Evolutionary conservation across 495 filamentous ascomycete species (phyloP), one percentile per base, ranked within the genome.

Genomic region (Aspergillus wentii): DNA sequence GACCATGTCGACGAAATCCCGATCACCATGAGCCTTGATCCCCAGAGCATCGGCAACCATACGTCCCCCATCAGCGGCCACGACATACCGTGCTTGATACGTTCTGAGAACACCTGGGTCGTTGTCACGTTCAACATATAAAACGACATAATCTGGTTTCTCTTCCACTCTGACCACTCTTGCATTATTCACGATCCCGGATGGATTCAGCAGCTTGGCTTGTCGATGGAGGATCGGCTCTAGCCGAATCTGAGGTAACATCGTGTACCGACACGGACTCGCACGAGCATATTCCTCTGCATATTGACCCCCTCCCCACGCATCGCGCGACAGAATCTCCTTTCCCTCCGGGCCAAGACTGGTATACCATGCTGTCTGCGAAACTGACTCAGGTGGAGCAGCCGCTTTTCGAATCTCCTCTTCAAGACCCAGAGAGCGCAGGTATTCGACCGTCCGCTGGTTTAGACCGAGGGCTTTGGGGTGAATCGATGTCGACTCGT

Each of bases 401-500:
- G 31, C 27, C 16, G 39, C 32, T 3, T 41, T 17, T 30, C 35
- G 22, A 2, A 46, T 41, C 16, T 34, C 25, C 3, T 41, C 22
- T 32, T 40, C 27, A 13, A 50, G 28, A 7, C 46, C 46, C 5
- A 50, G 44, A 17, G 30, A 35, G 10, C 56, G 50, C 27, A 54
- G 46, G 15, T 57, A 49, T 31, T 62, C 51, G 21, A 51, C 37
- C 0, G 57, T 51, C 4, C 54, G 48, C 13, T 44, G 48, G 25
- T 57, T 57, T 21, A 57, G 21, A 21, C 48, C 51, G 29, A 43
- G 43, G 9, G 57, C 51, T 49, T 57, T 57, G 3, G 57, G 57
- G 17, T 52, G 51, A 17, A 52, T 53, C 14, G 49, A 46, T 16
- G 51, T 54, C 3, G 36, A 33, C 1, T 48, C 25, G 34, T 61